A percentile compares a stretch with the other conserved stretches of the same genome.
phyloP scores from a whole-genome alignment of 768 basidiomycete genomes.

The Basidioascus undulatus region DNA sequence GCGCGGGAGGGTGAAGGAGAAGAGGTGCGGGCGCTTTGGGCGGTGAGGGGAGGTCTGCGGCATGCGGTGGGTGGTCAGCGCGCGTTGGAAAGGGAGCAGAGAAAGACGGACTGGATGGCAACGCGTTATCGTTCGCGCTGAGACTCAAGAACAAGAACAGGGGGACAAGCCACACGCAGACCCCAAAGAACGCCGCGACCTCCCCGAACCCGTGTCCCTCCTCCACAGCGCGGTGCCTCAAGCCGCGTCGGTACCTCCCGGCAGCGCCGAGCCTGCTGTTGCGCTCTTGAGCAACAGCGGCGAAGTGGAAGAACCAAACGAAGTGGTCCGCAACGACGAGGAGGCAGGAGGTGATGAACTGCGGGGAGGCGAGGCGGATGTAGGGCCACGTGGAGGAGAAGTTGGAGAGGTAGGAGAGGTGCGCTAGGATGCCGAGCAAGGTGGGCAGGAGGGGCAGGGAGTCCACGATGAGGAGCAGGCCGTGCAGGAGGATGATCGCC shows the following conservation, averaged over 20 bases:
- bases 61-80: slow-evolving; percentile 7
- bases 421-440: slow-evolving; percentile 56
- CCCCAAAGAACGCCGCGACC: slow-evolving; percentile 26
- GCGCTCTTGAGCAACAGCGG: slow-evolving; percentile 15
- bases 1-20: slow-evolving; percentile 6
- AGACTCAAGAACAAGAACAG: slow-evolving; percentile 85
- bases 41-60: not conserved
- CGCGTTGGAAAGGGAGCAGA: too few species aligned
- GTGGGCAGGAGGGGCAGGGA: slow-evolving; percentile 49
- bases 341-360: slow-evolving; percentile 63
- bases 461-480: slow-evolving; percentile 53
- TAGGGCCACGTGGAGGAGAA: slow-evolving; percentile 75
- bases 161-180: slow-evolving; percentile 34
- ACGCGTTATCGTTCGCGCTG: slow-evolving; percentile 87
- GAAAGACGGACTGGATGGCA: too few species aligned
- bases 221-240: not conserved
- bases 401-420: slow-evolving; percentile 70
- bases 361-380: slow-evolving; percentile 63
- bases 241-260: slow-evolving; percentile 21
- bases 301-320: slow-evolving; percentile 89
- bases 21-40: slow-evolving; percentile 3
- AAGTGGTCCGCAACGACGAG: slow-evolving; percentile 81
- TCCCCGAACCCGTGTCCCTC: slow-evolving; percentile 20
- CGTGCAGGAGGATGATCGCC: slow-evolving; percentile 56
- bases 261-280: slow-evolving; percentile 2